Base-by-base conservation (phyloP, 805 yeast species). In the Teunomyces gatunensis region DNA sequence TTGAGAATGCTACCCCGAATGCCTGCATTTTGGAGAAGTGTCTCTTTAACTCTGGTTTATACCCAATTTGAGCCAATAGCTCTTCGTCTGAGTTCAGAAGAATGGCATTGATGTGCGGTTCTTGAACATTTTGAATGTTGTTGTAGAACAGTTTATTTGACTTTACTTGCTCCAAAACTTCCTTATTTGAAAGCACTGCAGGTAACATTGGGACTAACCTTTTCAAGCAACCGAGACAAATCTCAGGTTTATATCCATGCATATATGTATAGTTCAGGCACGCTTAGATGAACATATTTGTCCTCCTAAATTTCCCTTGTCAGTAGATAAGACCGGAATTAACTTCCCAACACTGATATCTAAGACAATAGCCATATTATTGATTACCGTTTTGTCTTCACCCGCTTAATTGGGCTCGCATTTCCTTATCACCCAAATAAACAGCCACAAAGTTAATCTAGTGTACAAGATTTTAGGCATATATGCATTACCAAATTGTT, bases 1-100 rank as follows among this genome's bases (percentile, higher is more conserved):
- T 83, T 12, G 84, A 77, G 58, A 83, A 84, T 3, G 89, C 87
- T 48, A 84, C 80, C 47, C 87, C 88, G 59, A 85, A 85, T 23
- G 83, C 83, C 61, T 83, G 86, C 36, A 81, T 48, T 1, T 85
- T 78, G 4, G 83, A 71, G 58, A 82, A 85, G 33, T 75, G 74
- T 62, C 91, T 77, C 42, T 72, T 73, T 42, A 85, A 67, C 57
- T 85, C 90, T 58, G 83, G 85, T 59, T 82, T 82, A 61, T 85
- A 85, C 6, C 91, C 91, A 45, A 85, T 78, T 52, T 81, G 80
- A 12, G 73, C 77, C 49, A 78, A 64, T 44, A 72, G 61, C 37
- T 68, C 69, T 55, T 51, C 69, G 66, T 42, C 63, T 23, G 33
- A 37, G 40, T 37, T 37, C 40, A 37, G 40, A n/a, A 37, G 28